Base-by-base conservation (phyloP, 129 eudicot genomes). In the Scalesia atractyloides region DNA sequence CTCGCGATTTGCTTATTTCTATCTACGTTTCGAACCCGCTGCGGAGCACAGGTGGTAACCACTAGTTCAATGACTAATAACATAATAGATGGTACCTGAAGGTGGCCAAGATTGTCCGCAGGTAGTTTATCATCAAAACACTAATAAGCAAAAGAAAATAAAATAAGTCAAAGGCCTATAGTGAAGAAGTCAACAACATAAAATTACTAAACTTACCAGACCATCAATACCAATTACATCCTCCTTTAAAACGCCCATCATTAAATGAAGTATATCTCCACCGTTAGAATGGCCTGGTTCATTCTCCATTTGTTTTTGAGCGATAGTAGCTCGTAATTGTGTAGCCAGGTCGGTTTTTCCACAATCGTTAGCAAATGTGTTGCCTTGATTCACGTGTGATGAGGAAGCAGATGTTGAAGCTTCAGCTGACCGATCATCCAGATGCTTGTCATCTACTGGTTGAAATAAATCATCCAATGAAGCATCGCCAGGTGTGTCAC, bases 401-500 rank as follows among this genome's bases (percentile, higher is more conserved):
- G 93, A 78, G 50, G 96, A 85, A 72, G 87, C 81, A 73, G 97
- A 81, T 19, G 92, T 83, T 34, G 97, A 90, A 72, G 97, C 95
- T 79, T 84, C 89, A 72, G 86, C 89, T 48, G 69, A 82, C 39
- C 24, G 79, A 30, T 86, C 91, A 65, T 70, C 88, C 43, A 70
- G 68, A 33, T 33, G 83, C 41, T 81, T 86, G 61, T 80, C 86
- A 77, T 84, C 88, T 39, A 86, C 53, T 15, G 96, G 97, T 69
- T 86, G 96, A 66, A 94, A 87, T 17, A 94, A 83, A 77, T 94
- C 98, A 51, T 94, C 98, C 85, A 90, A 77, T 60, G 91, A 94
- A 64, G 97, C 98, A 86, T 94, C 98, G 47, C 88, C 93, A 30
- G 98, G 98, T 68, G 96, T 72, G 76, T 90, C 98, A 86, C 97